Conservation (phyloP, 352 stramenopile species). For the Globisporangium echinulatum region DNA sequence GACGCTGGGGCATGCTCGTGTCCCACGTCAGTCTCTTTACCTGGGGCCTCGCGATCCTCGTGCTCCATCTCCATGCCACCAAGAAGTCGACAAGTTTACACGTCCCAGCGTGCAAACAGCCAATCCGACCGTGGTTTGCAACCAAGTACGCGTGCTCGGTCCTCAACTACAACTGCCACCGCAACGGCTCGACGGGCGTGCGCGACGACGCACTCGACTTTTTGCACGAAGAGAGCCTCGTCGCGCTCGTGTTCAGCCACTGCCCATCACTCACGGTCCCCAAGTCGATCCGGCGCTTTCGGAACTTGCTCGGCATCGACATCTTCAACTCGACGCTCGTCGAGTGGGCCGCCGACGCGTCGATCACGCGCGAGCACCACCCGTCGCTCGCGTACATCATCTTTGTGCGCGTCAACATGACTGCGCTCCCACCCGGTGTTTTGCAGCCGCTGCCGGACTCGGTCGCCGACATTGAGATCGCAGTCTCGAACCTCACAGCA, state of each 20-base stretch:
- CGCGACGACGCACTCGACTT: conserved; percentile 13
- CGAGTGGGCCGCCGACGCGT: conserved; percentile 26
- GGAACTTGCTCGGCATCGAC: conserved; percentile 39
- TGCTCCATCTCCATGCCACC: conserved; percentile 14
- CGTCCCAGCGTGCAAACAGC: conserved; percentile 14
- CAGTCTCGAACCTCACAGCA: conserved; percentile 19
- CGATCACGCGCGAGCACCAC: conserved; percentile 23
- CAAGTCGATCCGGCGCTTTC: conserved; percentile 19
- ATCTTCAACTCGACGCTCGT: conserved; percentile 46
- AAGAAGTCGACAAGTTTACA: conserved; percentile 8
- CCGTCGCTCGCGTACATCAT: conserved; percentile 34
- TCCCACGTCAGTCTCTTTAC: conserved; percentile 9
- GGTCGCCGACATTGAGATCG: conserved; percentile 29
- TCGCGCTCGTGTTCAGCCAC: conserved; percentile 35
- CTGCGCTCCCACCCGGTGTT: conserved; percentile 26
- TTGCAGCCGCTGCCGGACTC: conserved; percentile 24
- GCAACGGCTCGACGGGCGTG: conserved; percentile 10
- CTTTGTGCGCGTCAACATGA: conserved; percentile 45
- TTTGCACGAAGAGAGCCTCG: conserved; percentile 22
- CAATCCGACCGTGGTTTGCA: conserved; percentile 19
- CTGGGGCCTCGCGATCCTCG: conserved; percentile 10
- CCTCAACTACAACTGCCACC: conserved; percentile 32
- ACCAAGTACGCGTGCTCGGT: conserved; percentile 26
- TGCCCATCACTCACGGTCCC: conserved; percentile 35
- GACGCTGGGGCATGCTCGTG: conserved; percentile 2